Evolutionary conservation across 148 eudicot genomes (phyloP), one percentile per base, ranked within the genome.

Genomic region (Fagopyrum tataricum): DNA sequence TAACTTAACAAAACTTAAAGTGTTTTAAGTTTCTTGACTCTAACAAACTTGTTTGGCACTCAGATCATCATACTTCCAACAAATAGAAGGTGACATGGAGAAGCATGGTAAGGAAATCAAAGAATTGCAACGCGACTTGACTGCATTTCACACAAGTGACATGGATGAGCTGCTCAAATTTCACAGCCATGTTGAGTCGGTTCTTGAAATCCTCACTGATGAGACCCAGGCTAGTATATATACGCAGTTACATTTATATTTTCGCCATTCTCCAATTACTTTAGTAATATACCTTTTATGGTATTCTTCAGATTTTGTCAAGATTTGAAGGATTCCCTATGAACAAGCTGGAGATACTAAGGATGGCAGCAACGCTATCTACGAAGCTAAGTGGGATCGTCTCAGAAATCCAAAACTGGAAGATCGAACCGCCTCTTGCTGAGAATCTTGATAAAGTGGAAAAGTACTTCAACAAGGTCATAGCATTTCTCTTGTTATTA

Each of bases 181-280:
- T 81, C 93, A 92, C 77, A 81, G 81, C 53, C 53, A 82, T 44
- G 84, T 92, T 52, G 99, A 96, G 78, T 90, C 94, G 31, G 79
- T 81, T 77, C 96, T 96, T 58, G 99, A 96, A 89, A 83, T 92
- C 81, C 86, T 96, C 43, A 92, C 94, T 2, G 99, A 96, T 77
- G 99, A 96, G 78, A 83, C 92, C 72, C 99, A 96, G 92, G 96
- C 87, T 42, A 43, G 72, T 70, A 70, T 64, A 13, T 70, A 70
- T 64, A 13, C 21, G 64, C 64, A 58, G 6, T 61, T 64, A 8
- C 0, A 3, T 31, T 55, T 39, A 31, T 23, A 15, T 4, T n/a
- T 53, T 6, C 17, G 52, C 23, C 52, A 41, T 5, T 44, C 15
- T 2, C 31, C 31, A 26, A 26, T 77, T 42, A 11, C 43, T 76